Percentiles rank a stretch among this genome's conserved stretches.
Conservation (phyloP, 129 eudicot genomes). For the Saposhnikovia divaricata region DNA sequence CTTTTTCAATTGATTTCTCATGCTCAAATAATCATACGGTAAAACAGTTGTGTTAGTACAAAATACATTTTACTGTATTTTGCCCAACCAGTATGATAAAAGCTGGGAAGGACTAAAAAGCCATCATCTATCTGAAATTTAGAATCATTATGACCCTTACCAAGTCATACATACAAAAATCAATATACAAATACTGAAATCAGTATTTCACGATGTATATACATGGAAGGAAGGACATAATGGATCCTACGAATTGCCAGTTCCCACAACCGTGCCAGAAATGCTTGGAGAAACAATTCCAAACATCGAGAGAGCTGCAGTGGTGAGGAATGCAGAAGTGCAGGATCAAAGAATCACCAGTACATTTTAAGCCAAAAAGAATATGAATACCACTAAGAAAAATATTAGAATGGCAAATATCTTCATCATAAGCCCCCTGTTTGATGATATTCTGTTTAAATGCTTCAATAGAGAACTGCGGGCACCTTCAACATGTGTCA, state of each 20-base stretch:
- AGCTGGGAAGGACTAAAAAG: neutral
- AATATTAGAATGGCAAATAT: constrained; percentile 47
- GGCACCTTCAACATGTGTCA: constrained; percentile 82
- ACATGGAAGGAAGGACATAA: neutral
- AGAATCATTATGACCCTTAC: neutral
- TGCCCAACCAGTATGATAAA: neutral
- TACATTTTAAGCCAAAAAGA: constrained; percentile 43
- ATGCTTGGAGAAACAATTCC: neutral
- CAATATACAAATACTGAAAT: neutral
- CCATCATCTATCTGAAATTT: neutral
- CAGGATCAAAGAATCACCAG: neutral
- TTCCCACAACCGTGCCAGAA: neutral
- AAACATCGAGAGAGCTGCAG: neutral
- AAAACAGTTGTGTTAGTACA: neutral
- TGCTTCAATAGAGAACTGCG: constrained; percentile 57
- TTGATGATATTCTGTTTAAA: constrained; percentile 66
- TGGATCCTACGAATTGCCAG: neutral
- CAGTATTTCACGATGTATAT: neutral
- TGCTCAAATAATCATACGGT: neutral
- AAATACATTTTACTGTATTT: neutral
- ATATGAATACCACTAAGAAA: constrained; percentile 54
- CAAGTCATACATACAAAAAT: neutral
- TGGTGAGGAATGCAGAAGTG: neutral
- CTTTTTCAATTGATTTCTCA: neutral
- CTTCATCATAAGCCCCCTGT: constrained; percentile 77